These are phyloP conservation scores for Backusella mclennaniae DNA, from an alignment of 192 early-diverging fungal species.

Conservation along the genomic window DNA sequence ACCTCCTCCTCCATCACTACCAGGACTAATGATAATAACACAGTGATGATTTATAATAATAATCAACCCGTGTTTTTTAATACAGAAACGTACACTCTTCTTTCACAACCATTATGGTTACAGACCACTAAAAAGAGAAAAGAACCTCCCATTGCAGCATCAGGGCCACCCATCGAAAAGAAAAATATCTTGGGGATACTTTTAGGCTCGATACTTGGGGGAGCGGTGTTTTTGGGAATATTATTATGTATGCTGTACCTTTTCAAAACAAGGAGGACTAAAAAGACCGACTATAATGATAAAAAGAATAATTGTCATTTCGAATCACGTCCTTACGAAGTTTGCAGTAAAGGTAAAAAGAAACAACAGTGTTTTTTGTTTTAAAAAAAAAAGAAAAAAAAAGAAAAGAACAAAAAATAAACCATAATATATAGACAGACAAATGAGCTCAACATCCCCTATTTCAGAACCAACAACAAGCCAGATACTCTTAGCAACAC, in stretches of 20 bases:
- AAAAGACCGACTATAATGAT: not conserved
- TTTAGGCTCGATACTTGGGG: slow-evolving; percentile 6
- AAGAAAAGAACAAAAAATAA: not conserved
- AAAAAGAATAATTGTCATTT: not conserved
- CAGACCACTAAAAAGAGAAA: not conserved
- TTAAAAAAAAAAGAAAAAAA: not conserved
- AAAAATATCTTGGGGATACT: not conserved
- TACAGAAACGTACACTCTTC: not conserved
- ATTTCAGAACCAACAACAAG: not conserved
- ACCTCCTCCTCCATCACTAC: not conserved
- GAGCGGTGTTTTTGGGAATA: not conserved
- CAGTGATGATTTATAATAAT: not conserved
- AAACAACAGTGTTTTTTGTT: not conserved
- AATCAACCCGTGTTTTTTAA: not conserved
- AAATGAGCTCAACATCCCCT: not conserved
- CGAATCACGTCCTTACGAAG: not conserved
- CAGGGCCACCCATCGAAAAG: not conserved
- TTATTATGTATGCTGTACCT: not conserved
- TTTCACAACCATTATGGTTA: not conserved
- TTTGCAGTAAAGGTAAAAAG: not conserved
- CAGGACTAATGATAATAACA: not conserved
- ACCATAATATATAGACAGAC: not conserved
- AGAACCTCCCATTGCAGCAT: not conserved
- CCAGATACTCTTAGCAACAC: not conserved
- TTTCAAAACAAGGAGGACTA: not conserved